Percentiles rank a stretch among this genome's conserved stretches.
phyloP scores from a whole-genome alignment of 352 stramenopile species.

The Phytophthora quininea region DNA sequence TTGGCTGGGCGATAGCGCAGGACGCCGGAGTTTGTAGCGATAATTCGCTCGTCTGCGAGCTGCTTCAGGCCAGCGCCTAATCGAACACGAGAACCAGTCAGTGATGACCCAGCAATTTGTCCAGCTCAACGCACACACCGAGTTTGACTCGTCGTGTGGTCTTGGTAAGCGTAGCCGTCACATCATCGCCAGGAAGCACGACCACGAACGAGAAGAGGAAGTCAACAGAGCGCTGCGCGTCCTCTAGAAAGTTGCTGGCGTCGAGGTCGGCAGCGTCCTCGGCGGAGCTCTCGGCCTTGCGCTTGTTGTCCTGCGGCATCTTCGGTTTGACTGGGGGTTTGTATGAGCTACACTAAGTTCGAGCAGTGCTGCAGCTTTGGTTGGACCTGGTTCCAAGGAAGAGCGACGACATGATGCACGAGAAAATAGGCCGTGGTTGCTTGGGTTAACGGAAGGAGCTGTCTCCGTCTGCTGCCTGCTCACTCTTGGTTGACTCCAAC shows the following conservation, averaged over 20 bases:
- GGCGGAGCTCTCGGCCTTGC: slow-evolving; percentile 39
- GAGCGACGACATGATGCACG: too few species aligned
- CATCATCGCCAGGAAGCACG: slow-evolving; percentile 80
- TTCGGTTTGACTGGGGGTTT: slow-evolving; percentile 15
- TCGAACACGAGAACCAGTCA: slow-evolving; percentile 8
- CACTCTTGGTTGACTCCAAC: not conserved
- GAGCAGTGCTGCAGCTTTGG: slow-evolving; percentile 14
- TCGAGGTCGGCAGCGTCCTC: slow-evolving; percentile 41
- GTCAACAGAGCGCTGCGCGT: slow-evolving; percentile 78
- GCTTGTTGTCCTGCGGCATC: slow-evolving; percentile 58
- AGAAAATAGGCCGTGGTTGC: too few species aligned
- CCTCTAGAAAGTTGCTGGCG: slow-evolving; percentile 68
- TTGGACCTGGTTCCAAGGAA: slow-evolving; percentile 3
- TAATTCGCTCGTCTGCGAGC: slow-evolving; percentile 56
- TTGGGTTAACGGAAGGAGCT: too few species aligned
- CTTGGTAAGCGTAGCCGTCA: slow-evolving; percentile 79
- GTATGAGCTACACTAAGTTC: slow-evolving; percentile 39
- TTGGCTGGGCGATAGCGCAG: slow-evolving; percentile 87
- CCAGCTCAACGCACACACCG: slow-evolving; percentile 34
- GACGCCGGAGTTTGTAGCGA: slow-evolving; percentile 84
- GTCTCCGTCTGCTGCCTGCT: not conserved
- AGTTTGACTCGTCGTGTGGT: slow-evolving; percentile 73
- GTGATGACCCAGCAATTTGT: not conserved
- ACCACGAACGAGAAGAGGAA: slow-evolving; percentile 76
- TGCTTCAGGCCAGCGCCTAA: slow-evolving; percentile 70